A percentile compares a stretch with the other conserved stretches of the same genome.
Evolutionary conservation across 1,284 basidiomycete genomes (phyloP).

Genomic region (Cronartium quercuum): DNA sequence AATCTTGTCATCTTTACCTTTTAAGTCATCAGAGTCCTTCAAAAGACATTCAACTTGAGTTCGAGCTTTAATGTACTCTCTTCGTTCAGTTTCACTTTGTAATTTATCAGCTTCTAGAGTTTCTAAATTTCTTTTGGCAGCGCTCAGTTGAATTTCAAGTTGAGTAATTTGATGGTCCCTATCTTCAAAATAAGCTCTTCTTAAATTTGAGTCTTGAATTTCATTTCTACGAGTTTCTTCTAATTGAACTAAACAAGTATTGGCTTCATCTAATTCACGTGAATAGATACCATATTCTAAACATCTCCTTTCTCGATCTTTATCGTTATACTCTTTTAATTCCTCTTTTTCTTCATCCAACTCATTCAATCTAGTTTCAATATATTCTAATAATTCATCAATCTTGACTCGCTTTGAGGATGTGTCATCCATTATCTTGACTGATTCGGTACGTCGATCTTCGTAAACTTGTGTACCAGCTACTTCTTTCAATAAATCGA

Average conservation of each 20-base stretch:
- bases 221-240: constrained; percentile 40
- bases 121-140: constrained; percentile 17
- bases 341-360: constrained; percentile 97
- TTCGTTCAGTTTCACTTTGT: constrained; percentile 28
- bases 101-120: constrained; percentile 7
- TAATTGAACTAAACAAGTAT: constrained; percentile 40
- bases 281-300: constrained; percentile 70
- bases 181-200: constrained; percentile 7
- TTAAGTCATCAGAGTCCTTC: constrained; percentile 30
- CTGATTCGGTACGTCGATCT: constrained; percentile 80
- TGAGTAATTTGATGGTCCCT: constrained; percentile 26
- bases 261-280: constrained; percentile 40
- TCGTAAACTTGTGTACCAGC: constrained; percentile 98
- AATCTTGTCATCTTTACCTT: constrained; percentile 4
- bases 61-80: constrained; percentile 18
- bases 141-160: constrained; percentile 16
- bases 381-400: constrained; percentile 78
- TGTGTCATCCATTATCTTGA: constrained; percentile 96
- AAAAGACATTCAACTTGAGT: constrained; percentile 34
- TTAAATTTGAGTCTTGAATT: constrained; percentile 16
- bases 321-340: constrained; percentile 88
- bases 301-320: constrained; percentile 88
- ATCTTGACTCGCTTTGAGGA: constrained; percentile 85
- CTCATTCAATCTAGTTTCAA: constrained; percentile 80
- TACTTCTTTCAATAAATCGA: constrained; percentile 91